Evolutionary conservation across 305 asterid species (phyloP).

Genomic region (Solanum aculeatissimum): DNA sequence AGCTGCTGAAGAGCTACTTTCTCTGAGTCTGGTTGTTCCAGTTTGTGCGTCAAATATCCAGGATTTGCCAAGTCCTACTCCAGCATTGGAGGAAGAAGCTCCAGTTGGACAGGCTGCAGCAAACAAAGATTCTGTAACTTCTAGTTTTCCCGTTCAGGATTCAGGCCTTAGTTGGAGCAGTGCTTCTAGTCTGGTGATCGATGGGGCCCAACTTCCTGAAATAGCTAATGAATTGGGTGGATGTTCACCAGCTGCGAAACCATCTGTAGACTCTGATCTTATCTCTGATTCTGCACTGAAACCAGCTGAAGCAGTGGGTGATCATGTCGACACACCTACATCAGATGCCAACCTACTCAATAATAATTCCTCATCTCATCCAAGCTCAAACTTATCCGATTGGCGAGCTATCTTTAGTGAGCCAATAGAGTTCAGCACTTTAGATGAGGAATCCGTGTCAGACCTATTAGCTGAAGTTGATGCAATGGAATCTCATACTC

Average conservation of each 20-base stretch:
- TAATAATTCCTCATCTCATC: constrained; percentile 15
- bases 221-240: constrained; percentile 57
- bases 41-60: constrained; percentile 19
- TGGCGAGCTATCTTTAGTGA: constrained; percentile 30
- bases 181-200: constrained; percentile 25
- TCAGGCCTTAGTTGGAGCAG: constrained; percentile 39
- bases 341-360: constrained; percentile 9
- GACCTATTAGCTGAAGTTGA: constrained; percentile 52
- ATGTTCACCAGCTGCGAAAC: constrained; percentile 32
- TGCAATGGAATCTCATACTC: constrained; percentile 37
- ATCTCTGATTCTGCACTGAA: constrained; percentile 22
- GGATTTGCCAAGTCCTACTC: constrained; percentile 45
- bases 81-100: constrained; percentile 9
- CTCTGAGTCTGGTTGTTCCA: constrained; percentile 20
- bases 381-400: constrained; percentile 19
- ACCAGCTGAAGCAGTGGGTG: constrained; percentile 18
- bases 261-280: constrained; percentile 20
- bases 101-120: constrained; percentile 22
- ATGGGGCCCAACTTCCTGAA: constrained; percentile 38
- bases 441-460: constrained; percentile 45
- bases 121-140: constrained; percentile 20
- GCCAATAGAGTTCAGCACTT: constrained; percentile 36
- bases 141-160: constrained; percentile 27
- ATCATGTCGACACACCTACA: constrained; percentile 15
- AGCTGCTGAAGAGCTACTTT: constrained; percentile 26